Evolutionary conservation across 352 stramenopile genomes (phyloP), one percentile per base, ranked within the genome.

Genomic region (Phytophthora colocasiae): DNA sequence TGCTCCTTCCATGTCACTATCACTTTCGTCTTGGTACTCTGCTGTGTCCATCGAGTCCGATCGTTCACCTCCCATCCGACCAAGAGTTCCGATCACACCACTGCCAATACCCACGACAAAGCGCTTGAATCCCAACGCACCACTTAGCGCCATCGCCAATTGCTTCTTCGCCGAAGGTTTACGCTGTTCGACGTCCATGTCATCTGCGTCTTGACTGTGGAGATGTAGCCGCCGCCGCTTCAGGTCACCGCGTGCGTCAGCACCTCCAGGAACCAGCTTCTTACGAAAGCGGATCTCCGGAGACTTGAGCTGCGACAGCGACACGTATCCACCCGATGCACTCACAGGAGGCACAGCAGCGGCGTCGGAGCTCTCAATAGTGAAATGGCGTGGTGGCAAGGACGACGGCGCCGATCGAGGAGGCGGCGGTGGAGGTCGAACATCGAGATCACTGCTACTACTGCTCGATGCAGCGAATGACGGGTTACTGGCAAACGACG

Each of bases 201-300:
- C 69, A 27, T 77, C 58, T 12, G 63, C 65, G 41, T 83, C 66
- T 27, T 71, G 58, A 48, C 65, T 83, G 32, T 77, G 62, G 5
- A 82, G 77, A 54, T 77, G 69, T 48, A 90, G 52, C 15, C 80
- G 73, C 10, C 83, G 62, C 5, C 83, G 83, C 59, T 91, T 91
- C 59, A 80, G 82, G 67, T 87, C 71, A 9, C 80, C 79, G 19
- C 77, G 78, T n/a, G 58, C 67, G 62, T 87, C 66, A n/a, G 59
- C 73, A 11, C 57, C 47, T 50, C 64, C 69, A 6, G 68, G 68
- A 6, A 70, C 41, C 53, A 73, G 45, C 34, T 87, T 81, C 54
- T 78, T 86, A 8, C 69, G 62, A 67, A 93, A 93, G 54, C 82
- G 83, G 58, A 93, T 91, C 66, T 93, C 78, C 9, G 83, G 85